Percentiles rank a stretch among this genome's conserved stretches.
Conservation (phyloP, 257 asterid species). For the Solanum sparsipilum region DNA sequence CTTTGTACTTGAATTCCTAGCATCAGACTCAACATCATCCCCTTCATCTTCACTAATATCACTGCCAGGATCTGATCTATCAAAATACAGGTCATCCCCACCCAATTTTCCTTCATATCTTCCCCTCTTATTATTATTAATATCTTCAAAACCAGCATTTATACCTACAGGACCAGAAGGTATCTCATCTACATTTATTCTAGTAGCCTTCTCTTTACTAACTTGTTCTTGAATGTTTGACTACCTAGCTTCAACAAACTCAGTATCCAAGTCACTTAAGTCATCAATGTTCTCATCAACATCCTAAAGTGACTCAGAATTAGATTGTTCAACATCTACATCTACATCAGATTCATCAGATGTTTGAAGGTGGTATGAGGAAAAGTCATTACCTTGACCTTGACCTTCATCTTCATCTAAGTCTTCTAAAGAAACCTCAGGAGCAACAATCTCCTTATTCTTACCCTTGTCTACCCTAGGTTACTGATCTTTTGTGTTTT, state of each 20-base stretch:
- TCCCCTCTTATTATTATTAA: neutral
- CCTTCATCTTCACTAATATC: neutral
- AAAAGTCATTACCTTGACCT: neutral
- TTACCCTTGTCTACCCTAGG: neutral
- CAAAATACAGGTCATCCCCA: neutral
- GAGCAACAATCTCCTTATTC: neutral
- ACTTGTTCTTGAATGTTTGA: neutral
- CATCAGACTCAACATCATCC: neutral
- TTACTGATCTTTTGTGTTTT: neutral
- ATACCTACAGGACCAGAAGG: neutral
- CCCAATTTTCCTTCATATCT: neutral
- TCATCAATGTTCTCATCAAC: neutral
- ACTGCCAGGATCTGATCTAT: neutral
- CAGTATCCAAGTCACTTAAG: neutral
- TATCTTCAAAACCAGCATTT: neutral
- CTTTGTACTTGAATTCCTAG: neutral
- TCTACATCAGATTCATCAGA: neutral
- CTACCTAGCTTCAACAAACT: neutral
- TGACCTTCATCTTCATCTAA: neutral
- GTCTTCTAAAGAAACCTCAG: neutral
- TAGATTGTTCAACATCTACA: neutral
- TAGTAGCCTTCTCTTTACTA: neutral
- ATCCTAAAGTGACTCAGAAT: neutral
- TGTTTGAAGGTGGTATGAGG: neutral
- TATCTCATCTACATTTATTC: neutral